A percentile compares a stretch with the other conserved stretches of the same genome.
Conservation (phyloP, 805 yeast species). For the Geotrichum ghanense region DNA sequence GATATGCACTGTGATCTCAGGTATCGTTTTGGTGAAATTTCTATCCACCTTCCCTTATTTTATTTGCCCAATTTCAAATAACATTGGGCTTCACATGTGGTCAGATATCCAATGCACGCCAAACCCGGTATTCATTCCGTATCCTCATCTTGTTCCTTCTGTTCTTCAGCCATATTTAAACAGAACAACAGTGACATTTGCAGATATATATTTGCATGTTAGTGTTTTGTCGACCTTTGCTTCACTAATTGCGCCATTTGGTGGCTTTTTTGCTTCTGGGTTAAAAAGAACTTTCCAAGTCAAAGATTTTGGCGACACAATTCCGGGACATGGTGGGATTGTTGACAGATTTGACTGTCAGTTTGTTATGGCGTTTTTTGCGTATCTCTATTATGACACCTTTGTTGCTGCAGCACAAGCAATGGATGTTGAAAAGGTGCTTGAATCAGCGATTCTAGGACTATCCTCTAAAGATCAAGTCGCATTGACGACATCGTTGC, state of each 20-base stretch:
- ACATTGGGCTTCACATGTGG: constrained; percentile 43
- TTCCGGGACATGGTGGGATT: constrained; percentile 98
- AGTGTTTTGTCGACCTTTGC: constrained; percentile 85
- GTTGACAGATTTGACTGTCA: constrained; percentile 98
- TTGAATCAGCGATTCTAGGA: constrained; percentile 67
- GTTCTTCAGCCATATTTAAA: constrained; percentile 42
- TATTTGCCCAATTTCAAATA: constrained; percentile 79
- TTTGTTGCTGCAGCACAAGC: constrained; percentile 56
- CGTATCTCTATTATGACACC: constrained; percentile 85
- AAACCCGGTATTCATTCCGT: constrained; percentile 82
- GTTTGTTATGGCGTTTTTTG: constrained; percentile 92
- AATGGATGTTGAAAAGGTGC: constrained; percentile 53
- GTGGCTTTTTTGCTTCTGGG: constrained; percentile 98
- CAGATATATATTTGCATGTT: constrained; percentile 87
- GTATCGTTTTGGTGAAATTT: constrained; percentile 51
- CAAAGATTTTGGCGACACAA: constrained; percentile 95
- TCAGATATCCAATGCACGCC: constrained; percentile 62
- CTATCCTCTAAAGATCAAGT: constrained; percentile 54
- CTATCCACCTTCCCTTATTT: constrained; percentile 59
- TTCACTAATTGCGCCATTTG: constrained; percentile 94
- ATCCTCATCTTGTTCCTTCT: constrained; percentile 56
- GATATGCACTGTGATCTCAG: constrained; percentile 77
- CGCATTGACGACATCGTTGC: constrained; percentile 47
- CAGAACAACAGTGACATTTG: constrained; percentile 47
- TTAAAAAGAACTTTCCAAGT: constrained; percentile 91